Conservation (phyloP, 345 rosid species). For the Streptanthus diversifolius region DNA sequence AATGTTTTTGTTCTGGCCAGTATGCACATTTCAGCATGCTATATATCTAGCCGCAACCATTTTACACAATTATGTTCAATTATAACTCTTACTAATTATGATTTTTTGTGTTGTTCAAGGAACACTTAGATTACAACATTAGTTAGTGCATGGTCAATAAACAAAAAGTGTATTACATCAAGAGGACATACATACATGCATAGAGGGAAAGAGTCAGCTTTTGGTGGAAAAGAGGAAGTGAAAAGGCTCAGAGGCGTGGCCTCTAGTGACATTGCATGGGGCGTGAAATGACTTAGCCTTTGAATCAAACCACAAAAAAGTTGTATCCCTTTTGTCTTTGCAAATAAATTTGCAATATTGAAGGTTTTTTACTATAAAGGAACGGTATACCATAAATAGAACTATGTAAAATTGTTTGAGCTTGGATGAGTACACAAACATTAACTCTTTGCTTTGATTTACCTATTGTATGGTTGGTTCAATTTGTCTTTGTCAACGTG, state of each 20-base stretch:
- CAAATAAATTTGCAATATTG: not conserved
- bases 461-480: not conserved
- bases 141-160: constrained; percentile 29
- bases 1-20: not conserved
- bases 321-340: constrained; percentile 30
- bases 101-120: not conserved
- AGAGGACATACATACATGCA: constrained; percentile 26
- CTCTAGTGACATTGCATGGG: constrained; percentile 39
- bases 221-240: constrained; percentile 36
- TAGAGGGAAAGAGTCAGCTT: constrained; percentile 23
- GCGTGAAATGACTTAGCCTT: constrained; percentile 34
- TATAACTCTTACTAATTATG: not conserved
- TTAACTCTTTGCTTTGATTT: not conserved
- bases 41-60: not conserved
- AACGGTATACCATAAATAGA: not conserved
- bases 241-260: constrained; percentile 38
- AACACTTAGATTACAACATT: constrained; percentile 11
- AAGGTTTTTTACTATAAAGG: too few species aligned
- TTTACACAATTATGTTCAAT: not conserved
- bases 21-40: constrained; percentile 1
- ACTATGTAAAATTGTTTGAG: not conserved
- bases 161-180: constrained; percentile 12
- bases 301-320: constrained; percentile 24
- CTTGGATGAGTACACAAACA: not conserved
- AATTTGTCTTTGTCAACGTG: not conserved